These are phyloP conservation scores for Cutaneotrichosporon curvatum DNA, from an alignment of 1,284 basidiomycete species.

Conservation along the genomic window DNA sequence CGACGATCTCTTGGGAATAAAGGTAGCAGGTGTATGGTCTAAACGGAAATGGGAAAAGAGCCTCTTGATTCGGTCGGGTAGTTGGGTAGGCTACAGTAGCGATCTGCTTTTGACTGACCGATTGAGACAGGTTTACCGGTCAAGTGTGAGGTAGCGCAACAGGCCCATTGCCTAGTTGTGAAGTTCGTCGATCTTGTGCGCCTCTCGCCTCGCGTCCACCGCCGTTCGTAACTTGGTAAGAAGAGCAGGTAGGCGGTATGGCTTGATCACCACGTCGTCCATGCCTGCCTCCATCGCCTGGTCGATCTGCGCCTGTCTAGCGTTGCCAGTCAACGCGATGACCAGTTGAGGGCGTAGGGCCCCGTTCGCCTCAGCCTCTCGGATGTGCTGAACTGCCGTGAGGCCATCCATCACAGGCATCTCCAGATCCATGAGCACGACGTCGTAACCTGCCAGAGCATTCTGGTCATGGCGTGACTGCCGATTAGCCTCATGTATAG, in stretches of 20 bases:
- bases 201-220: background rate
- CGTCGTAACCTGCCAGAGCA: slow-evolving; percentile 9
- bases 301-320: slow-evolving; percentile 35
- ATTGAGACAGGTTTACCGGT: too few relatives aligned
- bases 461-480: background rate
- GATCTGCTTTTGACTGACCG: too few relatives aligned
- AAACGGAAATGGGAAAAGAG: too few relatives aligned
- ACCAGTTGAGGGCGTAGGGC: slow-evolving; percentile 26
- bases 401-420: slow-evolving; percentile 44
- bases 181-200: background rate
- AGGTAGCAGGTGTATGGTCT: too few relatives aligned
- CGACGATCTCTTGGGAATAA: too few relatives aligned
- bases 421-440: slow-evolving; percentile 29
- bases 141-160: too few relatives aligned
- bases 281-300: slow-evolving; percentile 24
- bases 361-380: slow-evolving; percentile 29
- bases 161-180: too few relatives aligned
- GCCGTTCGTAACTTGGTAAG: slow-evolving; percentile 26
- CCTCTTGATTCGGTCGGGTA: too few relatives aligned
- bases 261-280: slow-evolving; percentile 26
- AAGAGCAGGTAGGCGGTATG: slow-evolving; percentile 29
- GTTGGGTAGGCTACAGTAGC: too few relatives aligned
- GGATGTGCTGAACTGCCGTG: slow-evolving; percentile 33
- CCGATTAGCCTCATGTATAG: slow-evolving; percentile 2
- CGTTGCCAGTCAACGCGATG: slow-evolving; percentile 43